These are phyloP conservation scores for Dipodascus geniculatus DNA, from an alignment of 805 yeast genomes.

Conservation along the genomic window DNA sequence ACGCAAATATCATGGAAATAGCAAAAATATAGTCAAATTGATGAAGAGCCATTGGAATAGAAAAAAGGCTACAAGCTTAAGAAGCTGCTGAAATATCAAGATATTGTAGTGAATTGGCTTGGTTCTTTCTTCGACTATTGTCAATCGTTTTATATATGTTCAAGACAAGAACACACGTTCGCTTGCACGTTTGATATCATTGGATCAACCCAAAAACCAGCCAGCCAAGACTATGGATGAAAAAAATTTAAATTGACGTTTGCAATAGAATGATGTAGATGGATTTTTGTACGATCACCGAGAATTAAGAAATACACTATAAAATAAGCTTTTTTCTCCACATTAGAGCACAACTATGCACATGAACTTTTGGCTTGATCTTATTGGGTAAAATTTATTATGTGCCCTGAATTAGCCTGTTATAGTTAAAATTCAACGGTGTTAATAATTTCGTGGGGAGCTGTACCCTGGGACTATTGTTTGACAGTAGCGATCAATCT, in stretches of 20 bases:
- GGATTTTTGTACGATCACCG: neutral
- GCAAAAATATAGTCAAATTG: constrained; percentile 59
- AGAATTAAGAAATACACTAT: neutral
- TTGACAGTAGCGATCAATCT: no score
- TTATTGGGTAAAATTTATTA: neutral
- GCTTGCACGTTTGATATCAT: neutral
- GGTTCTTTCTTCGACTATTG: no score
- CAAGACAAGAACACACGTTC: neutral
- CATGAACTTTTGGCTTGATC: neutral
- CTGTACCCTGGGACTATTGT: no score
- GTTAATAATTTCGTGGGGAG: neutral
- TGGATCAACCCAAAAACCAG: neutral
- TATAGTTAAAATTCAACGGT: neutral
- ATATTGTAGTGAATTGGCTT: no score
- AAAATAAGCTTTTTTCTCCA: neutral
- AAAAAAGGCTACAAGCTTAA: no score
- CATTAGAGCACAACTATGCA: neutral
- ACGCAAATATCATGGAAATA: constrained; percentile 58
- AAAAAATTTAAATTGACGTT: no score
- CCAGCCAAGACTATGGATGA: neutral
- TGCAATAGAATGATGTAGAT: no score
- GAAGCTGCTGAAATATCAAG: no score
- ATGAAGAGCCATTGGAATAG: constrained; percentile 10
- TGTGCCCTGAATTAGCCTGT: neutral
- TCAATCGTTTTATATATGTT: neutral